A percentile compares a stretch with the other conserved stretches of the same genome.
These are phyloP conservation scores for Dictyostelium intermedium DNA, from an alignment of 78 protist species.

Conservation along the genomic window DNA sequence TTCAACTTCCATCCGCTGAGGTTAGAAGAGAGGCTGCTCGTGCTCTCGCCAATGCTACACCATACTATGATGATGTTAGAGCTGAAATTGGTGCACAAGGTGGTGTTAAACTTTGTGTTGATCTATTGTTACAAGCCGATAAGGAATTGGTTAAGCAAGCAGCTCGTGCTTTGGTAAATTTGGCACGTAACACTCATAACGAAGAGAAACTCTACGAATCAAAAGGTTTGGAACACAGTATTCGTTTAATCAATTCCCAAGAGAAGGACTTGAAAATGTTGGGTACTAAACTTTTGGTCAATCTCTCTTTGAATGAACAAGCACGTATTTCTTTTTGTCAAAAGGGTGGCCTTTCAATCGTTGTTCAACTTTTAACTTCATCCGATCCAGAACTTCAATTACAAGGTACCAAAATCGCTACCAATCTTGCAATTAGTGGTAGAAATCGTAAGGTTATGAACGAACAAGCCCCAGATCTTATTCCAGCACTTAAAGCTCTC, in stretches of 20 bases:
- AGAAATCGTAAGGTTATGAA: slow-evolving; percentile 75
- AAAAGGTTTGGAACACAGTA: slow-evolving; percentile 63
- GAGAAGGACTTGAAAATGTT: slow-evolving; percentile 73
- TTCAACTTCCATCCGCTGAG: slow-evolving; percentile 12
- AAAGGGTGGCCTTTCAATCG: slow-evolving; percentile 66
- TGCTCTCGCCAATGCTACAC: slow-evolving; percentile 70
- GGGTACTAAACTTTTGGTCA: slow-evolving; percentile 66
- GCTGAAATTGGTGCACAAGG: slow-evolving; percentile 70
- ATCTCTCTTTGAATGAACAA: slow-evolving; percentile 59
- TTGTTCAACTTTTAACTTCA: not conserved
- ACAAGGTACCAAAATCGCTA: slow-evolving; percentile 64
- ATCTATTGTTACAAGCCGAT: slow-evolving; percentile 19
- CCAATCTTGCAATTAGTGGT: slow-evolving; percentile 67
- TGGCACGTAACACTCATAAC: slow-evolving; percentile 65
- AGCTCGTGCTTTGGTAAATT: slow-evolving; percentile 59
- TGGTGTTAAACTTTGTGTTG: slow-evolving; percentile 49
- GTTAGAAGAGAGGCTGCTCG: slow-evolving; percentile 59
- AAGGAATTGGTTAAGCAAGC: slow-evolving; percentile 72
- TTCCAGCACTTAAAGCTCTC: slow-evolving; percentile 33
- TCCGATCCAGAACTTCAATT: slow-evolving; percentile 57
- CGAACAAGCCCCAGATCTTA: slow-evolving; percentile 41
- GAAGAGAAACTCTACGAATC: slow-evolving; percentile 59
- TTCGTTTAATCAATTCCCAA: slow-evolving; percentile 16
- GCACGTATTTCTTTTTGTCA: slow-evolving; percentile 72
- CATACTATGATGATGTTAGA: slow-evolving; percentile 75